Conservation (phyloP, 2,329 filamentous ascomycete genomes). For the Botrytis paeoniae region DNA sequence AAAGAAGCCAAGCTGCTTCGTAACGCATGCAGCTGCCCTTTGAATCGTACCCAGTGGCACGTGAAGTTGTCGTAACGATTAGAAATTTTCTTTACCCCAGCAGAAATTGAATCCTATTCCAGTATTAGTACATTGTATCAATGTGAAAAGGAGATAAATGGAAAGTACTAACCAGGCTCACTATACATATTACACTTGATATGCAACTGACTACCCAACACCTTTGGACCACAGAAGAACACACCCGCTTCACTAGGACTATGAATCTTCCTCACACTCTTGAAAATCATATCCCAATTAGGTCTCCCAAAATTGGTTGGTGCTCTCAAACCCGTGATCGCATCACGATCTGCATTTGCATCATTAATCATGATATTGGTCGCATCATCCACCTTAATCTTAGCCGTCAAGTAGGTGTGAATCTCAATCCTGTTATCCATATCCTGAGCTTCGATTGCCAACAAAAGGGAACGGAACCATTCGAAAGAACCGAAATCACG, state of each 20-base stretch:
- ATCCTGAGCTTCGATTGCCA: slow-evolving; percentile 85
- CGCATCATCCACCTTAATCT: slow-evolving; percentile 80
- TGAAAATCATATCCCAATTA: slow-evolving; percentile 90
- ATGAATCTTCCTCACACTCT: slow-evolving; percentile 76
- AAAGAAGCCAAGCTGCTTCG: neutral
- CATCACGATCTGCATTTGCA: slow-evolving; percentile 77
- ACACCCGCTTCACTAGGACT: slow-evolving; percentile 70
- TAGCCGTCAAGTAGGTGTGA: slow-evolving; percentile 82
- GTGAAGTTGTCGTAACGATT: slow-evolving; percentile 23
- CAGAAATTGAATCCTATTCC: slow-evolving; percentile 35
- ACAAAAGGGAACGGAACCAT: slow-evolving; percentile 81
- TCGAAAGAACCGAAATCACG: slow-evolving; percentile 84
- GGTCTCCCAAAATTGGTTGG: slow-evolving; percentile 84
- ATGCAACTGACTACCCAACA: slow-evolving; percentile 71
- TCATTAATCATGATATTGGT: slow-evolving; percentile 94
- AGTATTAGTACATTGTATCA: slow-evolving; percentile 16
- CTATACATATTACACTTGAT: slow-evolving; percentile 87
- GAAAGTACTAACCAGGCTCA: slow-evolving; percentile 65
- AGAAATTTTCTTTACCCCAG: slow-evolving; percentile 53
- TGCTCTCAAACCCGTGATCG: slow-evolving; percentile 77
- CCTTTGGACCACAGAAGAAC: slow-evolving; percentile 85
- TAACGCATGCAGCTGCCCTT: neutral
- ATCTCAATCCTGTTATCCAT: slow-evolving; percentile 83
- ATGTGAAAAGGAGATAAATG: neutral
- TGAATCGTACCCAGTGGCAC: neutral